Evolutionary conservation across 2,329 filamentous ascomycete genomes (phyloP).

Genomic region (Cytospora paraplurivora): DNA sequence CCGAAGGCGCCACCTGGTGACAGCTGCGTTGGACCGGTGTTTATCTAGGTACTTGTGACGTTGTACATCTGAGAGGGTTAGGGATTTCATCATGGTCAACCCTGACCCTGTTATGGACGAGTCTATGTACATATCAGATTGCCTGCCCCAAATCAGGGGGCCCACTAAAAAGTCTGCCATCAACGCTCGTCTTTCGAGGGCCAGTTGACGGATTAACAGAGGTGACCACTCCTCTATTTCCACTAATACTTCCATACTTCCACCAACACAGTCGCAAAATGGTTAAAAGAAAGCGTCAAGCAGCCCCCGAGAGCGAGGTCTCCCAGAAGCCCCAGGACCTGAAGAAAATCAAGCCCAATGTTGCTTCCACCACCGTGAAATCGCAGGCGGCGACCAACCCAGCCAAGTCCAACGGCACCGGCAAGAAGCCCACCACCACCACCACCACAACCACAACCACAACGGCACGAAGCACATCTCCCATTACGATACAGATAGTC

Average conservation of each 20-base stretch:
- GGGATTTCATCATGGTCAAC: not conserved
- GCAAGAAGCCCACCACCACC: constrained; percentile 50
- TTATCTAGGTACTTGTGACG: not conserved
- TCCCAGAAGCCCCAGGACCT: constrained; percentile 18
- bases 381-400: constrained; percentile 22
- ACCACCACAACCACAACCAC: no score
- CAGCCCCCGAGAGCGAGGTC: constrained; percentile 28
- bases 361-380: constrained; percentile 11
- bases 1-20: not conserved
- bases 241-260: not conserved
- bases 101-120: not conserved
- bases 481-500: constrained; percentile 74
- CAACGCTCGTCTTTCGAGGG: not conserved
- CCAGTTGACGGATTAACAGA: not conserved
- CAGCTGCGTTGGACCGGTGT: not conserved
- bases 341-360: constrained; percentile 23
- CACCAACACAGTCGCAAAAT: constrained; percentile 24
- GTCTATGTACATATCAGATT: constrained; percentile 5
- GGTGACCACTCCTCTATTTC: not conserved
- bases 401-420: constrained; percentile 27
- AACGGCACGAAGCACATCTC: constrained; percentile 11
- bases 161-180: constrained; percentile 23
- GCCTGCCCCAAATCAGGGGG: constrained; percentile 6
- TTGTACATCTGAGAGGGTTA: not conserved
- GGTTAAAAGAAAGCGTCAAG: constrained; percentile 38